phyloP scores from a whole-genome alignment of 805 yeast species.

The Groenewaldozyma tartarivorans region DNA sequence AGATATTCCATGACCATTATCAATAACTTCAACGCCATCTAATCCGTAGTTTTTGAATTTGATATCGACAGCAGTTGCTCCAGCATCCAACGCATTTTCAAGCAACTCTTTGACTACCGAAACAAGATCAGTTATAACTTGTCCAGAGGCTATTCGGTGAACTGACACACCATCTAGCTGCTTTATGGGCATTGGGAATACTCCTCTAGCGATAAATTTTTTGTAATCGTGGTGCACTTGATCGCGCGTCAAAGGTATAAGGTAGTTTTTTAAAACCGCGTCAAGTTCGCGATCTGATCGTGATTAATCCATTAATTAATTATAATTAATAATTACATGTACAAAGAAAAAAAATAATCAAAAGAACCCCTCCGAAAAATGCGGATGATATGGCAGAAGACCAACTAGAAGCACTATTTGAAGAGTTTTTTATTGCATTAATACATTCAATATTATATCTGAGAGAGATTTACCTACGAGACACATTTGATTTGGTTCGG shows the following conservation, averaged over 20 bases:
- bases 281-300: too few species aligned
- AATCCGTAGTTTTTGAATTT: constrained; percentile 62
- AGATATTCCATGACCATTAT: constrained; percentile 65
- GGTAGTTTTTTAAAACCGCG: too few species aligned
- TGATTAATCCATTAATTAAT: neutral
- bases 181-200: constrained; percentile 19
- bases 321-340: neutral
- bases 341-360: too few species aligned
- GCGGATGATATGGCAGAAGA: constrained; percentile 7
- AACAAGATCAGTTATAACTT: constrained; percentile 72
- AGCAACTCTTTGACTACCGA: constrained; percentile 77
- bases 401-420: constrained; percentile 23
- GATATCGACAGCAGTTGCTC: constrained; percentile 57
- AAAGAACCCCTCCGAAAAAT: neutral
- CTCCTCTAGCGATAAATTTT: too few species aligned
- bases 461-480: constrained; percentile 43
- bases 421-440: constrained; percentile 43
- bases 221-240: too few species aligned
- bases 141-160: constrained; percentile 80
- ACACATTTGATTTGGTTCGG: constrained; percentile 36
- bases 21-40: constrained; percentile 59
- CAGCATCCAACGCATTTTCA: constrained; percentile 82
- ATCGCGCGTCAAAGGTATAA: too few species aligned
- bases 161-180: constrained; percentile 46
- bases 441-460: constrained; percentile 47